A percentile compares a stretch with the other conserved stretches of the same genome.
These are phyloP conservation scores for Dictyostelium capitatum DNA, from an alignment of 78 protist species.

Conservation along the genomic window DNA sequence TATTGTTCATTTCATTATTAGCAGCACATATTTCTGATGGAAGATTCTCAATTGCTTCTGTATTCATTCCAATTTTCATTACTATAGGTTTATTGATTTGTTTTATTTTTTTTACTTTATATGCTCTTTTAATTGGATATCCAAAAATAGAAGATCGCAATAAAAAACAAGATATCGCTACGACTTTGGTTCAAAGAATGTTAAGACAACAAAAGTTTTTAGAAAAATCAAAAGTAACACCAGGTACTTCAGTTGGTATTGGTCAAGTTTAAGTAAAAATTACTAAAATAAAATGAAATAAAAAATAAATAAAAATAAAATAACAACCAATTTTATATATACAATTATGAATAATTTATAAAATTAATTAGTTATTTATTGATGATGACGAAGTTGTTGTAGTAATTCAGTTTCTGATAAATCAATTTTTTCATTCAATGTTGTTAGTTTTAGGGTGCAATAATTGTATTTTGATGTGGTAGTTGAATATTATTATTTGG, in stretches of 20 bases:
- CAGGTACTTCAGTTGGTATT: background rate
- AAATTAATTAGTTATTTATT: background rate
- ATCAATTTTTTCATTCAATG: too few relatives aligned
- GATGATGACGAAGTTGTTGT: background rate
- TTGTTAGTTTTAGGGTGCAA: too few relatives aligned
- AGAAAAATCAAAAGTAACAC: slow-evolving; percentile 1
- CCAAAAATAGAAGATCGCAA: too few relatives aligned
- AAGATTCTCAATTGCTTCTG: slow-evolving; percentile 5
- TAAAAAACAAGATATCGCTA: background rate
- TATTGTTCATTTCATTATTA: slow-evolving; percentile 29
- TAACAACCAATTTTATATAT: background rate
- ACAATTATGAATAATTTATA: background rate
- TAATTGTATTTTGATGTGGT: too few relatives aligned
- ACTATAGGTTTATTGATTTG: background rate
- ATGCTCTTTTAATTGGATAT: background rate
- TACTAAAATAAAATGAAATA: background rate
- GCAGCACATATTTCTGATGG: slow-evolving; percentile 10
- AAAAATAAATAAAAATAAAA: background rate
- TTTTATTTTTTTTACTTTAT: background rate
- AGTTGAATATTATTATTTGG: too few relatives aligned
- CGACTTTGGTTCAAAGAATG: slow-evolving; percentile 6
- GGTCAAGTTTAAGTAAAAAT: background rate
- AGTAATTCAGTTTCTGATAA: too few relatives aligned
- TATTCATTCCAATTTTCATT: slow-evolving; percentile 53
- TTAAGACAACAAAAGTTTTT: slow-evolving; percentile 45